A percentile compares a stretch with the other conserved stretches of the same genome.
Evolutionary conservation across 2,329 filamentous ascomycete species (phyloP).

Genomic region (Epichloe amarillans): DNA sequence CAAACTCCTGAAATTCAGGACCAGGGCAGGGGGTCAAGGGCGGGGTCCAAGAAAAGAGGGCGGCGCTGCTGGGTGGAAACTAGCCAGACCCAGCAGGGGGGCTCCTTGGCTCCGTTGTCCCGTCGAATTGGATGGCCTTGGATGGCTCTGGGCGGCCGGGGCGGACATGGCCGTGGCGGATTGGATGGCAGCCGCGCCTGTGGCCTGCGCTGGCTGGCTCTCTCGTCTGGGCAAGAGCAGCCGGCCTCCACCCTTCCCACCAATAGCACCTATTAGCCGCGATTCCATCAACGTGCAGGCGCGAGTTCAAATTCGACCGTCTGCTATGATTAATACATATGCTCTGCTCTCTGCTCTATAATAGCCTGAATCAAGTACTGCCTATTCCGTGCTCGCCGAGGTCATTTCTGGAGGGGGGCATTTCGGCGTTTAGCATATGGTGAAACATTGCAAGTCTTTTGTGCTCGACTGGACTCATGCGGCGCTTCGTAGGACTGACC

Average conservation of each 20-base stretch:
- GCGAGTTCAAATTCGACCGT: no score
- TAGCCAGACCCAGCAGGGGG: no score
- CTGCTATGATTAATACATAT: no score
- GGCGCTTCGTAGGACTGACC: no score
- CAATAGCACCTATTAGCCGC: no score
- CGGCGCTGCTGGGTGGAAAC: background rate
- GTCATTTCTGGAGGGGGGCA: background rate
- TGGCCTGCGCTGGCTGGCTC: slow-evolving; percentile 1
- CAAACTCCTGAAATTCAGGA: slow-evolving; percentile 4
- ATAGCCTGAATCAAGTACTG: background rate
- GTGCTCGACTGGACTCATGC: no score
- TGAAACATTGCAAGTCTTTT: background rate
- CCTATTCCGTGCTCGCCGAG: background rate
- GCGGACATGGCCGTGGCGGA: background rate
- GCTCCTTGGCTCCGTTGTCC: no score
- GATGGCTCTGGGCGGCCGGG: background rate
- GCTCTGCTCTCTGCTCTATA: no score
- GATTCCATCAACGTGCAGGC: no score
- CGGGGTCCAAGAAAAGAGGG: slow-evolving; percentile 1
- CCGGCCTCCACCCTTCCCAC: background rate
- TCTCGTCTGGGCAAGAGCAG: slow-evolving; percentile 5
- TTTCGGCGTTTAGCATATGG: background rate
- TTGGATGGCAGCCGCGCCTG: background rate
- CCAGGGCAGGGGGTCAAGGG: slow-evolving; percentile 1
- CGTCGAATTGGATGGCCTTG: background rate